Evolutionary conservation across 495 filamentous ascomycete species (phyloP).

Genomic region (Penicillium ucsense): DNA sequence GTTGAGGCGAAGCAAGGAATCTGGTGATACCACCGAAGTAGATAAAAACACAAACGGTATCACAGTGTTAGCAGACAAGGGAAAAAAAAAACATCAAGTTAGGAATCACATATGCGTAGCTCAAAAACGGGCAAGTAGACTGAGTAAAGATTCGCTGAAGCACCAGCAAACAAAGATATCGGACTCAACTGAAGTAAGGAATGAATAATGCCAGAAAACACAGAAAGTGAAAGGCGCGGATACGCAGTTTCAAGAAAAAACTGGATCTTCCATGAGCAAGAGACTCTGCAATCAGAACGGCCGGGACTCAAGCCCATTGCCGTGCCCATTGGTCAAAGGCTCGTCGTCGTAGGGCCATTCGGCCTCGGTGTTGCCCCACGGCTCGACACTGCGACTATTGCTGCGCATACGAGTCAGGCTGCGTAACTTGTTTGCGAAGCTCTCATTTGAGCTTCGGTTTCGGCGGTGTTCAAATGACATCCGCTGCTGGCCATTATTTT

Average conservation of each 20-base stretch:
- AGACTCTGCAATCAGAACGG: background rate
- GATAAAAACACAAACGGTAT: too few relatives aligned
- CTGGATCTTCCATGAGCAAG: background rate
- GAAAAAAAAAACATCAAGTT: too few relatives aligned
- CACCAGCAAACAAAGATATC: too few relatives aligned
- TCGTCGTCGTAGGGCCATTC: constrained; percentile 25
- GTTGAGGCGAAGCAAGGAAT: too few relatives aligned
- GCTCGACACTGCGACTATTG: constrained; percentile 46
- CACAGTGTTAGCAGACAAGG: too few relatives aligned
- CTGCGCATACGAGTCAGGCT: constrained; percentile 61
- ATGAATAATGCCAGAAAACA: background rate
- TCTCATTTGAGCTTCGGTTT: constrained; percentile 58
- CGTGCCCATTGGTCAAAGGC: constrained; percentile 4
- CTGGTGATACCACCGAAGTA: too few relatives aligned
- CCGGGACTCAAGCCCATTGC: background rate
- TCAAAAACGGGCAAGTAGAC: too few relatives aligned
- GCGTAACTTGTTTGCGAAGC: constrained; percentile 52
- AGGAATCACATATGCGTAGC: too few relatives aligned
- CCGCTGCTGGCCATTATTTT: constrained; percentile 14
- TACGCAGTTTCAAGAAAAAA: too few relatives aligned
- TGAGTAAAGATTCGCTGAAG: too few relatives aligned
- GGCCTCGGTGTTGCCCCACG: constrained; percentile 15
- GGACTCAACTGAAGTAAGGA: too few relatives aligned
- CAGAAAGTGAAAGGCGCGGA: background rate
- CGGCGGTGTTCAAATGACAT: constrained; percentile 51